Base-by-base conservation (phyloP, 2,329 filamentous ascomycete species). In the Orbilia ellipsospora region DNA sequence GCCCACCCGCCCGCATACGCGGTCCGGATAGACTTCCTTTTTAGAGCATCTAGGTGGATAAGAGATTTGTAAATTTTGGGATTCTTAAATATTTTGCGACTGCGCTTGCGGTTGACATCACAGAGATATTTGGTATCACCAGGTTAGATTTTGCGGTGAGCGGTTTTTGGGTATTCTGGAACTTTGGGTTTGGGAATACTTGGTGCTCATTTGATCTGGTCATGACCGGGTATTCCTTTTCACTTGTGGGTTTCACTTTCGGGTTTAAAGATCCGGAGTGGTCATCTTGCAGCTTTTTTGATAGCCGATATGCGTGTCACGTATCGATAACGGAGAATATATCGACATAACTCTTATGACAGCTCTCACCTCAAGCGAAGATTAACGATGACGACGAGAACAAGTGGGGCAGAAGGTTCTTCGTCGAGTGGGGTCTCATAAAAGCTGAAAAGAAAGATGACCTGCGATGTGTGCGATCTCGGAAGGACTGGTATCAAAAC, bases 201-300 rank as follows among this genome's bases (percentile, higher is more conserved):
- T 48, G 18, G 3, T 44, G 62, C 51, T 67, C 70, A 67, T 40
- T 67, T 74, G 70, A 74, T 68, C 15, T 52, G 63, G 51, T 74
- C 70, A 74, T 74, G 36, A 36, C 57, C 50, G 18, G 20, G 51
- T 44, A 60, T 26, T 52, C 20, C 12, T 23, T 20, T 52, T 52
- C 50, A 36, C 5, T 48, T 48, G 44, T 48, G 44, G 16, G 7
- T n/a, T 48, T 44, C 5, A 7, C 10, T 36, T 2, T 36, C 10
- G 31, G 31, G 10, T 36, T 36, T 20, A 20, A 55, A 55, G 52
- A 55, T 55, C 13, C 12, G 10, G 31, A 16, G n/a, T 18, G 26
- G 31, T 40, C 26, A 59, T 52, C 18, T 13, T 18, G 16, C 23
- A 18, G 8, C 50, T 13, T 8, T 20, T 18, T 20, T 20, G 50